A percentile compares a stretch with the other conserved stretches of the same genome.
Conservation (phyloP, 2,329 filamentous ascomycete genomes). For the Seiridium cupressi region DNA sequence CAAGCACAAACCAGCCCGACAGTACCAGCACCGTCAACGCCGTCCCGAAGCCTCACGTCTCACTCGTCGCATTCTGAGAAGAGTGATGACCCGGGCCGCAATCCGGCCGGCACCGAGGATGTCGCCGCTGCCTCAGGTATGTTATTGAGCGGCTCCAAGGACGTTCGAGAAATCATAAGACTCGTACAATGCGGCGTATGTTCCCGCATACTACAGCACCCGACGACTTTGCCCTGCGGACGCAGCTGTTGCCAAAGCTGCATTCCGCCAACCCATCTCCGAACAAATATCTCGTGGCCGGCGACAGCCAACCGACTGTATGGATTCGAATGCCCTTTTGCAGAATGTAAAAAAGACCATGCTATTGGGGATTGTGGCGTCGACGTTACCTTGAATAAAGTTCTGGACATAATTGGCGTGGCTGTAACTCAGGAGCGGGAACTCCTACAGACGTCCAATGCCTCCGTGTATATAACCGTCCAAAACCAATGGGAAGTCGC, state of each 20-base stretch:
- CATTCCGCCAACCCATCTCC: constrained; percentile 63
- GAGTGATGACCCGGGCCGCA: constrained; percentile 13
- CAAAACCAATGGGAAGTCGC: constrained; percentile 38
- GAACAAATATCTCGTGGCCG: constrained; percentile 76
- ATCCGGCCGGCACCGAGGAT: constrained; percentile 16
- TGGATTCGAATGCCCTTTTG: constrained; percentile 74
- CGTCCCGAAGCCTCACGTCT: constrained; percentile 15
- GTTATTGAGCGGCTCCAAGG: constrained; percentile 46
- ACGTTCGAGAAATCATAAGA: constrained; percentile 65
- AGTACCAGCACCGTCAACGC: constrained; percentile 17
- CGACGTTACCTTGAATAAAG: constrained; percentile 74
- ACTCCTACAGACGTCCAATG: constrained; percentile 28
- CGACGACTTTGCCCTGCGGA: constrained; percentile 79
- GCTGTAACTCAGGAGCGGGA: constrained; percentile 45
- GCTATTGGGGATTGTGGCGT: constrained; percentile 72
- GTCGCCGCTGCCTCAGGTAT: constrained; percentile 15
- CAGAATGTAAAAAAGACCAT: constrained; percentile 67
- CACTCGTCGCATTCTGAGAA: constrained; percentile 15
- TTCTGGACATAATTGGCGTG: constrained; percentile 58
- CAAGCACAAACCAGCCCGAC: constrained; percentile 15
- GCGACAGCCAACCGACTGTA: constrained; percentile 62
- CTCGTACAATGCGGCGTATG: constrained; percentile 78
- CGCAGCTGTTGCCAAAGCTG: constrained; percentile 74
- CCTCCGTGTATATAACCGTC: constrained; percentile 37
- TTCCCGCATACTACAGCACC: constrained; percentile 63